Evolutionary conservation across 169 alveolate species (phyloP).

Genomic region (Theileria luwenshuni): DNA sequence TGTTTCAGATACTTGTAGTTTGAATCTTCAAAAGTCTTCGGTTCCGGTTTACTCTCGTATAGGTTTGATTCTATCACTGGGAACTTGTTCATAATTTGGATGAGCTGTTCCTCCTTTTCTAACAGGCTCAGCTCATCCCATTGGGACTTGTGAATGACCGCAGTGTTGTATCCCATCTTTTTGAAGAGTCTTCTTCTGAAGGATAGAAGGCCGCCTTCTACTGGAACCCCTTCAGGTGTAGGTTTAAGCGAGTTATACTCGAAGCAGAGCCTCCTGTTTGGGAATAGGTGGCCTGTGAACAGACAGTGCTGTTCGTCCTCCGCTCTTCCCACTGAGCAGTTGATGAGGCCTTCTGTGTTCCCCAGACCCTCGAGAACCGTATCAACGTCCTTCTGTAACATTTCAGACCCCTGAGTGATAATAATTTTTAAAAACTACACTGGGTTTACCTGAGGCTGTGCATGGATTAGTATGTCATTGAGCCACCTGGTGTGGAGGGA

Average conservation of each 20-base stretch:
- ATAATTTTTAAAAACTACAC: neutral
- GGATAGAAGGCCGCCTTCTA: slow-evolving; percentile 74
- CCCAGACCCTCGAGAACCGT: slow-evolving; percentile 75
- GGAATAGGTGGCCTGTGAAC: slow-evolving; percentile 80
- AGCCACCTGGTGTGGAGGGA: slow-evolving; percentile 82
- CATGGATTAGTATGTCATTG: slow-evolving; percentile 77
- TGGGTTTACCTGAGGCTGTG: slow-evolving; percentile 72
- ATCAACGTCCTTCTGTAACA: slow-evolving; percentile 82
- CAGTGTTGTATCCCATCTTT: slow-evolving; percentile 79
- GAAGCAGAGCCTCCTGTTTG: slow-evolving; percentile 77
- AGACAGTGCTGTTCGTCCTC: slow-evolving; percentile 86
- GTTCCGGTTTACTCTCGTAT: slow-evolving; percentile 56
- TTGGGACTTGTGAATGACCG: slow-evolving; percentile 75
- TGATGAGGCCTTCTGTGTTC: slow-evolving; percentile 73
- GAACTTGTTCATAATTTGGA: slow-evolving; percentile 64
- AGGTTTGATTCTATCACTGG: slow-evolving; percentile 22
- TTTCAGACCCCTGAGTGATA: slow-evolving; percentile 75
- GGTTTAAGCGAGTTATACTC: slow-evolving; percentile 83
- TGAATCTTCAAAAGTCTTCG: slow-evolving; percentile 57
- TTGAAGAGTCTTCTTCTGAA: slow-evolving; percentile 77
- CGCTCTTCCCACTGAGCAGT: slow-evolving; percentile 82
- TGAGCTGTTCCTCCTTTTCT: slow-evolving; percentile 80
- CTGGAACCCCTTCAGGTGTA: slow-evolving; percentile 72
- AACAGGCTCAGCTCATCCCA: slow-evolving; percentile 75
- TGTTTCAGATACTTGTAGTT: slow-evolving; percentile 74